Base-by-base conservation (phyloP, 129 eudicot species). In the Flaveria brownii region DNA sequence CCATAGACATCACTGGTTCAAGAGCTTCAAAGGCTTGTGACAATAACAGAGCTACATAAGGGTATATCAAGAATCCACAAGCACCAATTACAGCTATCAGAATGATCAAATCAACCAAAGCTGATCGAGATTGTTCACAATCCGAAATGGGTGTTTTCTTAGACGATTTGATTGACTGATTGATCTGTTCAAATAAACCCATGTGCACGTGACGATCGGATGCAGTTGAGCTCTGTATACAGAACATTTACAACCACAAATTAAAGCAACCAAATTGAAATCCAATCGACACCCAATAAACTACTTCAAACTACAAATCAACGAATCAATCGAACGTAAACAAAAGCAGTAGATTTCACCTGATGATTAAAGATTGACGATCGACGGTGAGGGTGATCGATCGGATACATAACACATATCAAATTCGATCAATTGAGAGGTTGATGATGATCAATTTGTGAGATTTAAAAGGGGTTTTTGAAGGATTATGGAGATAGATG, bases 101-200 rank as follows among this genome's bases (percentile, higher is more conserved):
- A 57, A 92, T 86, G 51, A 90, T 26, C 75, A 88, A 72, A 84
- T 92, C 98, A 51, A 90, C 68, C 36, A 86, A 76, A 36, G 96
- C 98, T 54, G 80, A 88, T 56, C 77, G 85, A 70, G 96, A 89
- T 72, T 85, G 88, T 18, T 83, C 80, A 77, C 98, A 92, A n/a
- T 64, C 85, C 2, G 85, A 78, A 80, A 33, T 75, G 47, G 83
- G 75, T 63, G 71, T 11, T 54, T 43, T 78, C 71, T 78, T 76
- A 51, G 73, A 36, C 23, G 39, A 20, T 68, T 39, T 66, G 26
- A 11, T 62, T 30, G 79, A 63, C 20, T 25, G 72, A n/a, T 75
- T 59, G 77, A 82, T 82, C 50, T 59, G 4, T 26, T 22, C 65
- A 41, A 36, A 36, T 36, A 36, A 7, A 5, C 41, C 41, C 41